phyloP scores from a whole-genome alignment of 2,329 filamentous ascomycete species.

The Colletotrichum musae region DNA sequence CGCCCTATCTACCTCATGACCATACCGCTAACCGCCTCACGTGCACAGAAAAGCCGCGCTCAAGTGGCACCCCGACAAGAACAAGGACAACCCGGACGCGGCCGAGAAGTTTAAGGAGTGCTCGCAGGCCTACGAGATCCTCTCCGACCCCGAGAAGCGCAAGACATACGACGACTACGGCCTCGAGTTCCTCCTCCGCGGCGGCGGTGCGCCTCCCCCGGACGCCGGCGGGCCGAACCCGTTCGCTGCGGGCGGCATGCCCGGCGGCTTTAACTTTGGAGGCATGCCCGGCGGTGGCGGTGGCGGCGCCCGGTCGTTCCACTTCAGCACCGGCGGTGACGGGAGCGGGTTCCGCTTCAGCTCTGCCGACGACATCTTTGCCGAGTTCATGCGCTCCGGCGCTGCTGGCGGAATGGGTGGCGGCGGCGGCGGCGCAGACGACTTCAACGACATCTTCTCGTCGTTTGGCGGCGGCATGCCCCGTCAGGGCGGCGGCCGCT shows the following conservation, averaged over 20 bases:
- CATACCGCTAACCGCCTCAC: slow-evolving; percentile 52
- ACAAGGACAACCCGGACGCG: slow-evolving; percentile 89
- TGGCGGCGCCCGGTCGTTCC: slow-evolving; percentile 70
- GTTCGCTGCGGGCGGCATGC: slow-evolving; percentile 71
- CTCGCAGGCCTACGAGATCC: slow-evolving; percentile 97
- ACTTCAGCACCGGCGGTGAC: slow-evolving; percentile 71
- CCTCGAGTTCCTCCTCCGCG: slow-evolving; percentile 90
- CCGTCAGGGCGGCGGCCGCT: slow-evolving; percentile 56
- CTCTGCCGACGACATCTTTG: slow-evolving; percentile 87
- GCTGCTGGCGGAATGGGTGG: slow-evolving; percentile 63
- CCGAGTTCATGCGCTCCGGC: slow-evolving; percentile 80
- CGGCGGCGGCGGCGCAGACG: slow-evolving; percentile 57
- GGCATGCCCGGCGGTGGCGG: slow-evolving; percentile 54
- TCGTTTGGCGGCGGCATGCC: slow-evolving; percentile 58
- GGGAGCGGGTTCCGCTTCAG: slow-evolving; percentile 85
- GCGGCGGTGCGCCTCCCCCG: slow-evolving; percentile 78
- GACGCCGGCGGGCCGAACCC: slow-evolving; percentile 71
- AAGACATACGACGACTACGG: slow-evolving; percentile 96
- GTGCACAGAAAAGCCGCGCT: slow-evolving; percentile 82
- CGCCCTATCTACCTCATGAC: neutral
- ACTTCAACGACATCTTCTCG: slow-evolving; percentile 70
- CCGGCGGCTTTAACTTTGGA: slow-evolving; percentile 67
- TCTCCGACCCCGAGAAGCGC: slow-evolving; percentile 96
- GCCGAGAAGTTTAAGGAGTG: slow-evolving; percentile 98
- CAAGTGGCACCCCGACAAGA: slow-evolving; percentile 98